Evolutionary conservation across 805 yeast species (phyloP), one percentile per base, ranked within the genome.

Genomic region (Yarrowia porcina): DNA sequence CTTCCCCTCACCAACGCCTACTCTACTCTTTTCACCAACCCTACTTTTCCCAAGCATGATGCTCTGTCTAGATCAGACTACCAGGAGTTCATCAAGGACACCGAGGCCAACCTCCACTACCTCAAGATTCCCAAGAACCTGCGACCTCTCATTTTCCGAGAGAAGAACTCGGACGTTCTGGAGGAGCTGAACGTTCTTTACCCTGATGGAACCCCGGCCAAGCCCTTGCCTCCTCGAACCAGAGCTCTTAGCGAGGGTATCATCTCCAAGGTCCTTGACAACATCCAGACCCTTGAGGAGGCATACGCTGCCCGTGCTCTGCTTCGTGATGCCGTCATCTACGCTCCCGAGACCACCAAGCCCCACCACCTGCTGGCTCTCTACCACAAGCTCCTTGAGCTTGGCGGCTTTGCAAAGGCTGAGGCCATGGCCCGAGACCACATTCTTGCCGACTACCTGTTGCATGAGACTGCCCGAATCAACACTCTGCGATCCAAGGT

Each of bases 51-150:
- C n/a, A n/a, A n/a, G n/a, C n/a, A n/a, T 11, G 39, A 28, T 11
- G 13, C 30, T 35, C 13, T 20, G 11, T 3, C 18, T 17, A 21
- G 25, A 27, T 28, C 18, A 8, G 10, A 17, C 11, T 56, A 56
- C 39, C 1, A 5, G 12, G 38, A 56, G 13, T 39, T 56, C 5
- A 36, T 28, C 39, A 12, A 56, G 17, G 13, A 21, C 2, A 36
- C 39, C 21, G 17, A 20, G 30, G 39, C 27, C 30, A 44, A 33
- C 21, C 25, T 42, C 17, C 52, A 32, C 54, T 59, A 25, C 28
- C 20, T 23, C 44, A 59, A 59, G 63, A 23, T 59, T 23, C 63
- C 63, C 63, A 59, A 59, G 54, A 59, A 59, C 42, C 18, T 59
- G 35, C 52, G 44, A 32, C 63, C 63, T 33, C 44, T 45, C 13